phyloP scores from a whole-genome alignment of 345 rosid genomes.

The Gossypium australe region DNA sequence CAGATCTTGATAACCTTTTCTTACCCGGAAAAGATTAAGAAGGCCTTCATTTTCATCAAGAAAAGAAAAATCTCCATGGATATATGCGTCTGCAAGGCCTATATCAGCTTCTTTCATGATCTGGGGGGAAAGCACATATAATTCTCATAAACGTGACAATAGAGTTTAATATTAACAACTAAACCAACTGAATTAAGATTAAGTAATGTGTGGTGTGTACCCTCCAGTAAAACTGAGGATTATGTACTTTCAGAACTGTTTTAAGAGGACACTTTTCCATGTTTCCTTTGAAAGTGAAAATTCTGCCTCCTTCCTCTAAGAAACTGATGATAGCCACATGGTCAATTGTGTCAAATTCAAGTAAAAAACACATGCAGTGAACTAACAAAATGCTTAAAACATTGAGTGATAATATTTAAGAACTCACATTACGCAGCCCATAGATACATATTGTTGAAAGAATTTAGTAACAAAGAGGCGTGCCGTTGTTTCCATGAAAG shows the following conservation, averaged over 20 bases:
- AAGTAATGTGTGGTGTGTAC: slow-evolving; percentile 23
- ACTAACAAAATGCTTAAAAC: too few species aligned
- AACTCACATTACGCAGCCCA: slow-evolving; percentile 69
- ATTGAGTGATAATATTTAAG: background rate
- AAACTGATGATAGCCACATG: slow-evolving; percentile 31
- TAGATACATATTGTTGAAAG: slow-evolving; percentile 54
- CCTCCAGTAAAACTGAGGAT: slow-evolving; percentile 91
- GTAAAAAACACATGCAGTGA: too few species aligned
- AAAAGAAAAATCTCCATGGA: slow-evolving; percentile 72
- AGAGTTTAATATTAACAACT: too few species aligned
- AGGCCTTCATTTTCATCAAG: slow-evolving; percentile 70
- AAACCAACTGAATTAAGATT: background rate
- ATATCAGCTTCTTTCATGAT: slow-evolving; percentile 84
- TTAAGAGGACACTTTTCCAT: slow-evolving; percentile 35
- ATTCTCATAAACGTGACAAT: background rate
- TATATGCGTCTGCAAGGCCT: slow-evolving; percentile 83
- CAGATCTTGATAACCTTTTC: background rate
- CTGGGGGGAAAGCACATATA: slow-evolving; percentile 21
- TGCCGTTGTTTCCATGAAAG: slow-evolving; percentile 60
- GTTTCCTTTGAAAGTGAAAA: slow-evolving; percentile 54
- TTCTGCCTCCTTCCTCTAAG: slow-evolving; percentile 84
- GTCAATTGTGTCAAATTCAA: background rate
- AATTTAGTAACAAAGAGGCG: slow-evolving; percentile 70
- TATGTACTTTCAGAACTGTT: slow-evolving; percentile 55
- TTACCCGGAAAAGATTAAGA: slow-evolving; percentile 63